Base-by-base conservation (phyloP, 1,139 yeast species). In the Yamadazyma blattariae region DNA sequence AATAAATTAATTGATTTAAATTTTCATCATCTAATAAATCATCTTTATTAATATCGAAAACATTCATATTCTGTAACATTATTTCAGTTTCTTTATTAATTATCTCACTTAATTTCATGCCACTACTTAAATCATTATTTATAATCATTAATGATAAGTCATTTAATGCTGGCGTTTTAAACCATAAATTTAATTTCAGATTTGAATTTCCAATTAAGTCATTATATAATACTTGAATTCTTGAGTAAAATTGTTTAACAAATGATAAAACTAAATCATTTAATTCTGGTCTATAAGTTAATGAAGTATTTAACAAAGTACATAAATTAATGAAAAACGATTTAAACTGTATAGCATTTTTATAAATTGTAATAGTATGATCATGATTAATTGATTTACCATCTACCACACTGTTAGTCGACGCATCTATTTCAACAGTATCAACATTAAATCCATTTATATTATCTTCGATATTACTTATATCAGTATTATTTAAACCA, bases 271-370 rank as follows among this genome's bases (percentile, higher is more conserved):
- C 67, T 9, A 74, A 57, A 17, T 61, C 59, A 24, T 77, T 71
- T 48, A 76, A 75, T 14, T 75, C 78, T 23, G 62, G 59, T 42
- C 85, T 64, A 48, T 70, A 81, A 19, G 70, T 64, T 32, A 79
- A 61, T 1, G 88, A 74, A 1, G 90, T 80, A 51, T 82, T 82
- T 42, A 83, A 60, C 2, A 75, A 64, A 34, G 70, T 66, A 41
- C 86, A 73, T 7, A 79, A 54, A 37, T 70, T 69, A 38, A 62
- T 60, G 41, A 82, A 71, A 29, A 82, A 63, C 17, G 58, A 54
- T 44, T 75, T 74, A 51, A 83, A 81, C 24, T 72, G 77, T 18
- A 68, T 50, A 3, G 83, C 78, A 37, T 77, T 73, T 44, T 72
- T 72, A 48, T 72, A 75, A 18, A 65, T 55, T 17, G 5, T 17